Conservation (phyloP, 768 basidiomycete genomes). For the Lactarius pseudohatsudake region DNA sequence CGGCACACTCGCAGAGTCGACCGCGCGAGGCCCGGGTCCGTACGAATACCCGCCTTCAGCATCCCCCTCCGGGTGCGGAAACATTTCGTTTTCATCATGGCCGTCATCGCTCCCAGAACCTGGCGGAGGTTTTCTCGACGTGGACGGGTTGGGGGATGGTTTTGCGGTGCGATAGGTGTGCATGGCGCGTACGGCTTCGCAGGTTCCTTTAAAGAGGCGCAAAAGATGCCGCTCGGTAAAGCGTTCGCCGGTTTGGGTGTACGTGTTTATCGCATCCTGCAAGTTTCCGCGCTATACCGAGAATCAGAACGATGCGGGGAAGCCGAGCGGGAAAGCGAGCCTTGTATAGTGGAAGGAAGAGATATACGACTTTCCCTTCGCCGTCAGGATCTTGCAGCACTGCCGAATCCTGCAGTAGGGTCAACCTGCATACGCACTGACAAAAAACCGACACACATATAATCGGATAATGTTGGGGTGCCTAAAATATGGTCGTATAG, state of each 20-base stretch:
- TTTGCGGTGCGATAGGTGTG: slow-evolving; percentile 75
- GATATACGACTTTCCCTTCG: slow-evolving; percentile 92
- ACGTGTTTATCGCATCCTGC: slow-evolving; percentile 89
- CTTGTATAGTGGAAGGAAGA: slow-evolving; percentile 93
- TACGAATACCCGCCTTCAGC: slow-evolving; percentile 75
- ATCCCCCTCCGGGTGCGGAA: slow-evolving; percentile 76
- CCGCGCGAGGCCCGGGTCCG: slow-evolving; percentile 38
- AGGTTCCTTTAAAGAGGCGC: slow-evolving; percentile 89
- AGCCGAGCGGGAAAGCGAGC: slow-evolving; percentile 39
- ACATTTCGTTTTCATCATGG: slow-evolving; percentile 67
- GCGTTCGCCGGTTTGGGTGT: slow-evolving; percentile 76
- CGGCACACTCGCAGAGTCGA: slow-evolving; percentile 43
- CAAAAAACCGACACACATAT: slow-evolving; percentile 48
- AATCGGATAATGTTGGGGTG: slow-evolving; percentile 98
- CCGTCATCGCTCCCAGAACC: slow-evolving; percentile 36
- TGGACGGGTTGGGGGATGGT: slow-evolving; percentile 28
- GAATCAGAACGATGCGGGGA: slow-evolving; percentile 23
- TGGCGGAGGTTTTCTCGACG: slow-evolving; percentile 29
- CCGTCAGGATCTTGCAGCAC: slow-evolving; percentile 92
- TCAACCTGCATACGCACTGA: slow-evolving; percentile 14
- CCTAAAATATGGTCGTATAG: slow-evolving; percentile 40
- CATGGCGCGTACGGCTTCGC: slow-evolving; percentile 92
- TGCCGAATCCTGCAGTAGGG: slow-evolving; percentile 71
- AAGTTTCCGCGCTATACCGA: slow-evolving; percentile 76
- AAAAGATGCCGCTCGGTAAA: slow-evolving; percentile 90